Base-by-base conservation (phyloP, 1,284 basidiomycete genomes). In the Porogramme epimiltina region DNA sequence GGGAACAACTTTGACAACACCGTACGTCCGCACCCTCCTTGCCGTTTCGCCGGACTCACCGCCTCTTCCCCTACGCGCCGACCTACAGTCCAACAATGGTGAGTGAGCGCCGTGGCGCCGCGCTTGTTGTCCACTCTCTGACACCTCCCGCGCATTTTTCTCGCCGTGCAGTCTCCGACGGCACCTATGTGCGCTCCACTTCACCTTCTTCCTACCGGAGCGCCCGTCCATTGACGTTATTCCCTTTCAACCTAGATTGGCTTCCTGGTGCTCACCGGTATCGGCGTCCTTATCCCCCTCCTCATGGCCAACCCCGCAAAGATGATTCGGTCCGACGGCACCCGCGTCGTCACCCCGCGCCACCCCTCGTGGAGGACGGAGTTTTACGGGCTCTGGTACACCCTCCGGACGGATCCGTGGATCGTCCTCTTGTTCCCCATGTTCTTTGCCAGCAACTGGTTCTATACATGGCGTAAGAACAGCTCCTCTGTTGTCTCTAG, bases 291-390 rank as follows among this genome's bases (percentile, higher is more conserved):
- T 3, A 78, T 91, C 52, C 86, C 89, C 1, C 62, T 86, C 22
- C 40, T 83, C 51, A 88, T 91, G 86, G 84, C 78, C 3, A 75
- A 87, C 55, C 88, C 89, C 2, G 66, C 73, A 39, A 83, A 79
- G 54, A 82, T 91, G 75, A 71, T 87, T 58, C 82, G 89, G 22
- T 81, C 80, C 3, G 88, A 91, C 61, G 89, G 89, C n/a, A 84
- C 85, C 2, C 84, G 77, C 61, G 80, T 91, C 46, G 71, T 71
- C 4, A 70, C 79, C 11, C 72, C 75, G 22, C 78, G 77, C 15
- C 81, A 89, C 31, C 85, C 87, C 10, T 86, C 85, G 1, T 91
- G 88, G 88, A 86, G 79, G 63, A 71, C 71, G 24, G 79, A 82
- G 60, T 72, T 82, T 44, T 71, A 71, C 51, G 76, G 73, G 15